Evolutionary conservation across 441 rosid species (phyloP), one percentile per base, ranked within the genome.

Genomic region (Gossypium aridum): DNA sequence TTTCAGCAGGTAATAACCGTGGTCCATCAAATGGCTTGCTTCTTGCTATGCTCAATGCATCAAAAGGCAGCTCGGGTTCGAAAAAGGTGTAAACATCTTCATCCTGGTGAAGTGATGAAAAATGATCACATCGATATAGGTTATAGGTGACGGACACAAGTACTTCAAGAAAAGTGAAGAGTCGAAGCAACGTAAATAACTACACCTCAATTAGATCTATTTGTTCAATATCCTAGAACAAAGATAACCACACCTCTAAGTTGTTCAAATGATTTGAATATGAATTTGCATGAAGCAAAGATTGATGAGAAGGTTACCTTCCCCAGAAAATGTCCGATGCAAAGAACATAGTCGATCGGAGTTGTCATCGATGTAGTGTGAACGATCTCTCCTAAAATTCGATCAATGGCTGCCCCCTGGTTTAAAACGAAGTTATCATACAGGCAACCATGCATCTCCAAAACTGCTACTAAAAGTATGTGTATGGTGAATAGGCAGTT

Each of bases 371-470:
- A 85, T 83, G 92, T 93, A 81, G 90, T 90, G 78, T 93, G 98
- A 79, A 96, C 97, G 51, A 96, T 90, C 84, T 93, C 99, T 61
- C 97, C 99, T 70, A 96, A 80, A 72, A 96, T 93, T 12, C 98
- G 91, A 83, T 96, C 98, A 7, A 96, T 94, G 25, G 98, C 98
- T 63, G 99, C 96, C 68, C 99, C 99, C 97, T 95, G 84, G 47
- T 77, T 61, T 61, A 19, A 79, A 10, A 77, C 34, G 64, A 39
- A 45, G 51, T 43, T 22, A 62, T 75, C 28, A 78, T 55, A 57
- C 17, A 39, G n/a, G 61, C 34, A 71, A 49, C 70, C 34, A 56
- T n/a, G 77, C 61, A 54, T 66, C 43, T 74, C 13, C 25, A 5
- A 25, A 37, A 28, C 62, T 28, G 45, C 10, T 17, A 25, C 37